Evolutionary conservation across 768 basidiomycete species (phyloP).

Genomic region (Piloderma croceum): DNA sequence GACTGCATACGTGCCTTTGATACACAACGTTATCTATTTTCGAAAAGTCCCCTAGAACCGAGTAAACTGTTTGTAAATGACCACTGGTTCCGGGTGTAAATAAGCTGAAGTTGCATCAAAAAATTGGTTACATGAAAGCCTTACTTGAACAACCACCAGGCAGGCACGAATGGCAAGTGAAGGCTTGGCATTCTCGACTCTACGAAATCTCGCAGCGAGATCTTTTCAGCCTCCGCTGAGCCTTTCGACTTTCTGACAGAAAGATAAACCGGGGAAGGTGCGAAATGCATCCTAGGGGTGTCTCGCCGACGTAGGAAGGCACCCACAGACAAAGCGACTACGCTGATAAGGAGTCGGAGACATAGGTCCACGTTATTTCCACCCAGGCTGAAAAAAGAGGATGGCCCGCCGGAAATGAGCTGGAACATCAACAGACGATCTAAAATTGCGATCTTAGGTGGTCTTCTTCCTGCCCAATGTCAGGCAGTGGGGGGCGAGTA

Average conservation of each 20-base stretch:
- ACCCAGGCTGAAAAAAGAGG: background rate
- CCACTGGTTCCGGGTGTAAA: constrained; percentile 42
- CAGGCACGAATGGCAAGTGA: constrained; percentile 36
- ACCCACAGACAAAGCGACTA: background rate
- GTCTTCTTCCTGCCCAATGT: too few species aligned
- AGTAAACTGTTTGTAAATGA: constrained; percentile 59
- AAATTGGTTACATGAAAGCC: constrained; percentile 6
- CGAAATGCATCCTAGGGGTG: background rate
- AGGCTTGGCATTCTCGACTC: constrained; percentile 32
- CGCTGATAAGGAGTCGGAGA: background rate
- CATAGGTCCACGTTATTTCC: too few species aligned
- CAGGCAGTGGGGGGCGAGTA: too few species aligned
- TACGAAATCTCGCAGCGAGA: constrained; percentile 1
- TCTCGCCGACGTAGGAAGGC: background rate
- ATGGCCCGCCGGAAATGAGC: background rate
- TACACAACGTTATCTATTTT: constrained; percentile 51
- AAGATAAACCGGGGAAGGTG: background rate
- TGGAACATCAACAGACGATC: background rate
- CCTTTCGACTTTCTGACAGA: background rate
- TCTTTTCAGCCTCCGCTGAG: constrained; percentile 1
- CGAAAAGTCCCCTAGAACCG: constrained; percentile 56
- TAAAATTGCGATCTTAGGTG: too few species aligned
- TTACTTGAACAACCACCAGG: constrained; percentile 41
- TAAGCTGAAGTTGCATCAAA: constrained; percentile 3
- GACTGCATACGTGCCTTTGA: constrained; percentile 36